phyloP scores from a whole-genome alignment of 768 basidiomycete genomes.

The Termitomyces sp. region DNA sequence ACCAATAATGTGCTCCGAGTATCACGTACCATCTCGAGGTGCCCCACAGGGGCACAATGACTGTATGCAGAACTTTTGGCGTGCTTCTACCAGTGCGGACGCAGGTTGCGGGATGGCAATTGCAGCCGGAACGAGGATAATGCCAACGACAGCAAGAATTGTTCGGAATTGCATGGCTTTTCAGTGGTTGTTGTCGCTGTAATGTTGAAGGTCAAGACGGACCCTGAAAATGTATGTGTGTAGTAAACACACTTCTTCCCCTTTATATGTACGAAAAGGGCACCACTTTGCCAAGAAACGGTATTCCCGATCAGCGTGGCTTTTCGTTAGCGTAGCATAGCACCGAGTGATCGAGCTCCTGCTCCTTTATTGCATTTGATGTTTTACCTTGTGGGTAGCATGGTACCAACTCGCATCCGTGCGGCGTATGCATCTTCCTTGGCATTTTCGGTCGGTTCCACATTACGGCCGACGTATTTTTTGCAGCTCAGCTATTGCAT shows the following conservation, averaged over 20 bases:
- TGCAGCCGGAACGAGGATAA: not conserved
- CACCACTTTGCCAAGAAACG: not conserved
- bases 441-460: not conserved
- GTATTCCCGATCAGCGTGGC: not conserved
- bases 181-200: not conserved
- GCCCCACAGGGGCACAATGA: slow-evolving; percentile 2
- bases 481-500: no score
- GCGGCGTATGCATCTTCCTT: not conserved
- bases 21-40: not conserved
- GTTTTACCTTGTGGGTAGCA: no score
- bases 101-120: not conserved
- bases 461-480: not conserved
- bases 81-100: not conserved
- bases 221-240: not conserved
- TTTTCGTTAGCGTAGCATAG: not conserved
- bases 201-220: not conserved
- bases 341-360: not conserved
- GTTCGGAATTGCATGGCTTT: not conserved
- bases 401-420: no score
- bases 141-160: not conserved
- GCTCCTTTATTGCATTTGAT: not conserved
- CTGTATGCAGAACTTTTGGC: not conserved
- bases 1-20: not conserved
- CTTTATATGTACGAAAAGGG: not conserved
- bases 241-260: not conserved